Percentiles rank a stretch among this genome's conserved stretches.
Conservation (phyloP, 306 rosid species). For the Senna tora region DNA sequence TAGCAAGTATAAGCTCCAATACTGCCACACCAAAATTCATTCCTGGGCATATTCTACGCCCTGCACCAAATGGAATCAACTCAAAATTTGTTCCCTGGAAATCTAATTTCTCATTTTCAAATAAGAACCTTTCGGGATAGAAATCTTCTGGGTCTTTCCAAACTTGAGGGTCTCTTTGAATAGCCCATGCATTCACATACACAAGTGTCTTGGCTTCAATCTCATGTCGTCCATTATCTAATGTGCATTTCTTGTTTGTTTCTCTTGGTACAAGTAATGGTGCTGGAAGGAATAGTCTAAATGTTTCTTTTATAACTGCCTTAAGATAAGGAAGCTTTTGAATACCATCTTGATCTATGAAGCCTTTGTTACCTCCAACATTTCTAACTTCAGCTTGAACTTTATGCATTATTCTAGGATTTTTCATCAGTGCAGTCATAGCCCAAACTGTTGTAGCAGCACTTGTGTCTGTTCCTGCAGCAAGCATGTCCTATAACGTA, state of each 20-base stretch:
- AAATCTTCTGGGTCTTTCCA: background rate
- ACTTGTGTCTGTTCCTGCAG: too few relatives aligned
- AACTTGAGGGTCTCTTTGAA: background rate
- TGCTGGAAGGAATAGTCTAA: background rate
- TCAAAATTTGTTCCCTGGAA: conserved; percentile 1
- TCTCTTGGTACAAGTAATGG: conserved; percentile 17
- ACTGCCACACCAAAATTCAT: background rate
- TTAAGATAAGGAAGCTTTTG: conserved; percentile 1
- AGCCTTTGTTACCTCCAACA: background rate
- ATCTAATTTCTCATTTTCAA: background rate
- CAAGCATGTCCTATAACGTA: too few relatives aligned
- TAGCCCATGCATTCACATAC: conserved; percentile 22
- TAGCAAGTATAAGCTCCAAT: conserved; percentile 38
- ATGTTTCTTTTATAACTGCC: conserved; percentile 20
- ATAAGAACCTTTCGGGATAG: background rate
- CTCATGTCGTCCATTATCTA: conserved; percentile 2
- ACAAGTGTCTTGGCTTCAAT: conserved; percentile 1
- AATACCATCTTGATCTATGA: conserved; percentile 11
- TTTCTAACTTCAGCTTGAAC: background rate
- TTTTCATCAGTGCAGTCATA: background rate
- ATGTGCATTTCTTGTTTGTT: background rate
- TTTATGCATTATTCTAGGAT: conserved; percentile 6
- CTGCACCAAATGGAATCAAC: conserved; percentile 18
- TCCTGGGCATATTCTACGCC: conserved; percentile 41
- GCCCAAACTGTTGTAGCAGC: background rate